These are phyloP conservation scores for Tulasnella sp. DNA, from an alignment of 768 basidiomycete species.

Conservation along the genomic window DNA sequence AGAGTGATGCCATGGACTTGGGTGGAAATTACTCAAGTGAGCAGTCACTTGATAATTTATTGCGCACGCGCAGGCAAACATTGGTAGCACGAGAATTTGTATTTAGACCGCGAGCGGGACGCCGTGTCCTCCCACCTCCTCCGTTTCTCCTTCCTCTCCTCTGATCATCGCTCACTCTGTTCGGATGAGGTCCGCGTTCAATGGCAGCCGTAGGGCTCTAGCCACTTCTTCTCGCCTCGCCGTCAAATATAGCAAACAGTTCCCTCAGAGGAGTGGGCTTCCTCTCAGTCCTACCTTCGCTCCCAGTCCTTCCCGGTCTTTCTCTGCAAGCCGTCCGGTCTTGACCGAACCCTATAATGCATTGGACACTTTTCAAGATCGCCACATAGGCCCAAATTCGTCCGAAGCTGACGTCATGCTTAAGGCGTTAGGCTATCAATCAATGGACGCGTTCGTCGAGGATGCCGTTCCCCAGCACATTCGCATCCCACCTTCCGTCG, in stretches of 20 bases:
- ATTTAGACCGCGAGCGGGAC: not conserved
- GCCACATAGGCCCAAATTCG: constrained; percentile 90
- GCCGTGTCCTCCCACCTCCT: not conserved
- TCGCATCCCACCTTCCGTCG: constrained; percentile 56
- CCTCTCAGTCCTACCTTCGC: not conserved
- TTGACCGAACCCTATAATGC: constrained; percentile 54
- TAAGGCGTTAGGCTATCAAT: constrained; percentile 70
- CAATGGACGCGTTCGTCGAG: constrained; percentile 82
- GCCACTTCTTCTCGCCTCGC: not conserved
- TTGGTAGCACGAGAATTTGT: not conserved
- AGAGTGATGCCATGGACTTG: not conserved
- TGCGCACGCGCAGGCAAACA: constrained; percentile 4
- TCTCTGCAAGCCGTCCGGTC: not conserved
- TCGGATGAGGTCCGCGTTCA: not conserved
- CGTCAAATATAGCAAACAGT: not conserved
- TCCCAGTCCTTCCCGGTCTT: not conserved
- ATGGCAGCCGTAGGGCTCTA: not conserved
- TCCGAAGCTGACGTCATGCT: constrained; percentile 82
- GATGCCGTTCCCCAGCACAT: constrained; percentile 80
- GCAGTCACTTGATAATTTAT: not conserved
- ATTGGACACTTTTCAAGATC: constrained; percentile 82
- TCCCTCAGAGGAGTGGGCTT: not conserved
- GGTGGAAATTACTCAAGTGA: not conserved
- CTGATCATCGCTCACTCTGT: not conserved
- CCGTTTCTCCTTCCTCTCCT: constrained; percentile 7